phyloP scores from a whole-genome alignment of 2,329 filamentous ascomycete genomes.

The Sclerotinia glacialis region DNA sequence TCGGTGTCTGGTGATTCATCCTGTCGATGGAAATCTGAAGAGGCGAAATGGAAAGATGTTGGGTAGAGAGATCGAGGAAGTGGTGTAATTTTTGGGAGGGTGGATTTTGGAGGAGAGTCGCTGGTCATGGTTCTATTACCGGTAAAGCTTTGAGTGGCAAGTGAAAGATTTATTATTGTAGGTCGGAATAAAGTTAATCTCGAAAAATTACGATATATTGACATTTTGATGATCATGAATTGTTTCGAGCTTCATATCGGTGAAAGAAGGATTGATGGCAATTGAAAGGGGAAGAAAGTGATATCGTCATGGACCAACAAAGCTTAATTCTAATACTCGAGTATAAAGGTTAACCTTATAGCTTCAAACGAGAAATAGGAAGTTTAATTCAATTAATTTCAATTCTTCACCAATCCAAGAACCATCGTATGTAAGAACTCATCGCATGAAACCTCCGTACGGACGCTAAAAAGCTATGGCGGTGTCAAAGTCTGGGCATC shows the following conservation, averaged over 20 bases:
- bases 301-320: not conserved
- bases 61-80: constrained; percentile 33
- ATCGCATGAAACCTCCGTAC: not conserved
- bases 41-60: constrained; percentile 24
- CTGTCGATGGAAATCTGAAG: constrained; percentile 27
- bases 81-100: constrained; percentile 23
- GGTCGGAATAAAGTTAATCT: not conserved
- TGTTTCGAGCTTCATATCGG: not conserved
- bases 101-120: not conserved
- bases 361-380: no score
- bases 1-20: constrained; percentile 30
- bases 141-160: not conserved
- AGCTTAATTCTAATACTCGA: not conserved
- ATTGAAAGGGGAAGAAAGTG: not conserved
- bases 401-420: not conserved
- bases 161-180: not conserved
- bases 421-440: not conserved
- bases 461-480: not conserved
- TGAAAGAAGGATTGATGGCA: not conserved
- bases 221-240: not conserved
- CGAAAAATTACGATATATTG: not conserved
- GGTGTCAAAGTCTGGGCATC: constrained; percentile 10
- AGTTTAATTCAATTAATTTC: not conserved
- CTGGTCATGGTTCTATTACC: constrained; percentile 10
- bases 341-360: not conserved